Conservation (phyloP, 371 early-diverging fungal genomes). For the Sporodiniella umbellata region DNA sequence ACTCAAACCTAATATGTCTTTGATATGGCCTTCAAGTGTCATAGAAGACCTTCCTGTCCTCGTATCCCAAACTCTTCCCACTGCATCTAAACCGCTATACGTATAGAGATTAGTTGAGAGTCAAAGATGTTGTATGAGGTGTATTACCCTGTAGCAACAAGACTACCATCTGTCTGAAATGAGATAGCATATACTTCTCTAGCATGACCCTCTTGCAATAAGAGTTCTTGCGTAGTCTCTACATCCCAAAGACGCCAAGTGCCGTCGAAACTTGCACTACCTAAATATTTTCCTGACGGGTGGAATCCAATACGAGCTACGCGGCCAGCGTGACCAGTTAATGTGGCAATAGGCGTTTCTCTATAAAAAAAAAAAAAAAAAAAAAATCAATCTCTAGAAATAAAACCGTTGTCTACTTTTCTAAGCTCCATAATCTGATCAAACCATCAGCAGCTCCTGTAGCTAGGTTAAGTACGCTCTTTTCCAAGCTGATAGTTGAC, state of each 20-base stretch:
- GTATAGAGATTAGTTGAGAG: neutral
- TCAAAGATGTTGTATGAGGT: too few relatives aligned
- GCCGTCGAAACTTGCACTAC: slow-evolving; percentile 85
- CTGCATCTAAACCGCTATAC: slow-evolving; percentile 78
- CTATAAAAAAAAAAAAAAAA: slow-evolving; percentile 27
- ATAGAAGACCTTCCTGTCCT: slow-evolving; percentile 88
- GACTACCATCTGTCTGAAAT: slow-evolving; percentile 90
- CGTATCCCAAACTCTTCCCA: slow-evolving; percentile 95
- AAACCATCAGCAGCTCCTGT: slow-evolving; percentile 76
- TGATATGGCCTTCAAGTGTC: slow-evolving; percentile 89
- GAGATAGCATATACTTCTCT: slow-evolving; percentile 87
- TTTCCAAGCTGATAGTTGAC: slow-evolving; percentile 63
- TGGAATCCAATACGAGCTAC: slow-evolving; percentile 90
- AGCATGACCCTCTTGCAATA: slow-evolving; percentile 93
- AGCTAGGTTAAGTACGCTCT: slow-evolving; percentile 72
- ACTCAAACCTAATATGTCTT: slow-evolving; percentile 83
- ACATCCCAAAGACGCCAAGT: slow-evolving; percentile 97
- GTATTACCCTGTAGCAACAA: slow-evolving; percentile 86
- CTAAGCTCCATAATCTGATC: slow-evolving; percentile 81
- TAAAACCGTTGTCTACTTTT: slow-evolving; percentile 37
- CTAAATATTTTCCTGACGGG: slow-evolving; percentile 86
- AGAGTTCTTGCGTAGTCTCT: slow-evolving; percentile 67
- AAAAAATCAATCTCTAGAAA: neutral
- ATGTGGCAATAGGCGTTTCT: slow-evolving; percentile 71
- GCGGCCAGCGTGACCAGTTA: slow-evolving; percentile 81